Evolutionary conservation across 441 rosid genomes (phyloP).

Genomic region (Dalechampia spathulata): DNA sequence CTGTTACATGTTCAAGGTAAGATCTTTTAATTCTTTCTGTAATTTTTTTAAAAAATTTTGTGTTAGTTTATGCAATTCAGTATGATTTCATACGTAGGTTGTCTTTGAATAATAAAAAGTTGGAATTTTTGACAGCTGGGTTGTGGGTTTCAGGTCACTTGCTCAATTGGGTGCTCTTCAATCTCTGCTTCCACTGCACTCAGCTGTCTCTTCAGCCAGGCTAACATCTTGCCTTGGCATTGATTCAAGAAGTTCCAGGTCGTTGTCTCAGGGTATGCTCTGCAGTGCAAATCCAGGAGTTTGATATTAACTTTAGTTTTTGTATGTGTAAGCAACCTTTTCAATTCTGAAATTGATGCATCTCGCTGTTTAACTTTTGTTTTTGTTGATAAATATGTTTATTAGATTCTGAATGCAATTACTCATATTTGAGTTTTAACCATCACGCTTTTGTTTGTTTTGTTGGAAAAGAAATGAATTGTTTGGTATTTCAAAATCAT

Average conservation of each 20-base stretch:
- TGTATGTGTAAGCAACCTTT: slow-evolving; percentile 66
- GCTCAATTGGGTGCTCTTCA: slow-evolving; percentile 63
- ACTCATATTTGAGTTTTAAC: too few species aligned
- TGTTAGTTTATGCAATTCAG: background rate
- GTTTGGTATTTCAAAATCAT: too few species aligned
- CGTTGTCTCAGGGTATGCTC: slow-evolving; percentile 97
- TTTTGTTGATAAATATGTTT: background rate
- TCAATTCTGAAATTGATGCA: slow-evolving; percentile 16
- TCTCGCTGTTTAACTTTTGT: background rate
- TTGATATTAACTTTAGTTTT: slow-evolving; percentile 62
- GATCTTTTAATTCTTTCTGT: background rate
- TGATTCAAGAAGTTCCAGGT: slow-evolving; percentile 62
- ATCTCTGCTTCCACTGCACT: slow-evolving; percentile 76
- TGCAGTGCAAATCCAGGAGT: slow-evolving; percentile 95
- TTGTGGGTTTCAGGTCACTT: slow-evolving; percentile 42
- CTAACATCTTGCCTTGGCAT: slow-evolving; percentile 82
- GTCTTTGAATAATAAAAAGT: background rate
- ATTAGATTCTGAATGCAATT: background rate
- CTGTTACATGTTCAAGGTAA: slow-evolving; percentile 47
- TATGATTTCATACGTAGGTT: slow-evolving; percentile 2
- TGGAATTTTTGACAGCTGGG: background rate
- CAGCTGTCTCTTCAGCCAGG: slow-evolving; percentile 74
- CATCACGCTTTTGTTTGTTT: too few species aligned
- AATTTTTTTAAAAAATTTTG: slow-evolving; percentile 8
- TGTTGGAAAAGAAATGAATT: too few species aligned